A percentile compares a stretch with the other conserved stretches of the same genome.
These are phyloP conservation scores for Osmozyma mogii DNA, from an alignment of 805 yeast genomes.

Conservation along the genomic window DNA sequence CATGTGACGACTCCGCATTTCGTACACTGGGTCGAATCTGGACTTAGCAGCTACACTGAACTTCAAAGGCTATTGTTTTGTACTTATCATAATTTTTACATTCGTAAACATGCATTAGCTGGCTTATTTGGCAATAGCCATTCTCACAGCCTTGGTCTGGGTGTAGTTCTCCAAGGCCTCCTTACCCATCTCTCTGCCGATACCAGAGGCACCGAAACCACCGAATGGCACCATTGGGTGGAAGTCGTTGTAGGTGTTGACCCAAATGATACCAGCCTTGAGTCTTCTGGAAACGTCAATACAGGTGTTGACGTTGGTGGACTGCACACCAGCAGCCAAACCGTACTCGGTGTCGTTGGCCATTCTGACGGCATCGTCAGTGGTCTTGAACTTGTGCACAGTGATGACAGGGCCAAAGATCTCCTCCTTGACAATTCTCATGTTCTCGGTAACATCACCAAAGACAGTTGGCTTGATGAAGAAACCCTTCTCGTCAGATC, in stretches of 20 bases:
- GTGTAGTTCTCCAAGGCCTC: slow-evolving; percentile 82
- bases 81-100: too few species aligned
- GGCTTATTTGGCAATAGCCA: slow-evolving; percentile 20
- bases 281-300: slow-evolving; percentile 65
- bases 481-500: slow-evolving; percentile 51
- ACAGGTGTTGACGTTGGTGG: slow-evolving; percentile 67
- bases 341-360: slow-evolving; percentile 86
- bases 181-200: slow-evolving; percentile 89
- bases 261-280: slow-evolving; percentile 87
- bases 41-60: too few species aligned
- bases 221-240: slow-evolving; percentile 88
- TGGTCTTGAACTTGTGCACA: slow-evolving; percentile 69
- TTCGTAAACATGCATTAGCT: too few species aligned
- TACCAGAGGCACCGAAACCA: slow-evolving; percentile 83
- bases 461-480: slow-evolving; percentile 78
- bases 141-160: slow-evolving; percentile 79
- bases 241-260: slow-evolving; percentile 85
- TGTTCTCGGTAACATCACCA: slow-evolving; percentile 67
- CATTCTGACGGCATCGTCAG: slow-evolving; percentile 67
- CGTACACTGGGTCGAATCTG: too few species aligned
- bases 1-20: too few species aligned
- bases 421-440: slow-evolving; percentile 78
- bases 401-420: slow-evolving; percentile 93
- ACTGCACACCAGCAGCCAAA: slow-evolving; percentile 85
- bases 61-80: too few species aligned